A percentile compares a stretch with the other conserved stretches of the same genome.
Conservation (phyloP, 257 asterid species). For the Solanum boliviense region DNA sequence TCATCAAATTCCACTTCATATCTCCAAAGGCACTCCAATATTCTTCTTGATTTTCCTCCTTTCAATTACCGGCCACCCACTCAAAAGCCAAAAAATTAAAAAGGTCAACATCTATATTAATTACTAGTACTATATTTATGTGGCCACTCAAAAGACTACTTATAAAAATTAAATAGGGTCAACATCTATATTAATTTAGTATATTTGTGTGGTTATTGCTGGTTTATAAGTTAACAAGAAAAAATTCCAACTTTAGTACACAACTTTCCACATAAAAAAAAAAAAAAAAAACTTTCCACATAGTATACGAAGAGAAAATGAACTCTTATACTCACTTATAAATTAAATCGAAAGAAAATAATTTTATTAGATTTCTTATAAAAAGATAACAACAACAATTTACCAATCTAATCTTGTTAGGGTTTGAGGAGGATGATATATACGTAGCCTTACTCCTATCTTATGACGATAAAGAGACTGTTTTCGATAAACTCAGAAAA, state of each 20-base stretch:
- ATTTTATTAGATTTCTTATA: not conserved
- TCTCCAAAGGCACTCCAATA: not conserved
- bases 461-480: not conserved
- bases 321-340: not conserved
- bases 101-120: not conserved
- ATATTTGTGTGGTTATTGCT: not conserved
- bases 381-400: too few relatives aligned
- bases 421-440: fast-evolving
- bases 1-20: not conserved
- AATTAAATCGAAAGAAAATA: not conserved
- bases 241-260: not conserved
- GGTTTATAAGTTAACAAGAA: not conserved
- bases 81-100: not conserved
- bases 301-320: not conserved
- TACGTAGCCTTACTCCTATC: fast-evolving
- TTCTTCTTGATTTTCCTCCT: not conserved
- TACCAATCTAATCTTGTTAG: not conserved
- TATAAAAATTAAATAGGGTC: not conserved
- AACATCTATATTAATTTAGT: not conserved
- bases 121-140: not conserved
- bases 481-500: too few relatives aligned
- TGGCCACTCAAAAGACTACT: not conserved
- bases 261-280: not conserved
- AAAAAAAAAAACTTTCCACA: not conserved
- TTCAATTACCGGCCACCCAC: not conserved